These are phyloP conservation scores for Saprolegnia parasitica DNA, from an alignment of 352 stramenopile genomes.

Conservation along the genomic window DNA sequence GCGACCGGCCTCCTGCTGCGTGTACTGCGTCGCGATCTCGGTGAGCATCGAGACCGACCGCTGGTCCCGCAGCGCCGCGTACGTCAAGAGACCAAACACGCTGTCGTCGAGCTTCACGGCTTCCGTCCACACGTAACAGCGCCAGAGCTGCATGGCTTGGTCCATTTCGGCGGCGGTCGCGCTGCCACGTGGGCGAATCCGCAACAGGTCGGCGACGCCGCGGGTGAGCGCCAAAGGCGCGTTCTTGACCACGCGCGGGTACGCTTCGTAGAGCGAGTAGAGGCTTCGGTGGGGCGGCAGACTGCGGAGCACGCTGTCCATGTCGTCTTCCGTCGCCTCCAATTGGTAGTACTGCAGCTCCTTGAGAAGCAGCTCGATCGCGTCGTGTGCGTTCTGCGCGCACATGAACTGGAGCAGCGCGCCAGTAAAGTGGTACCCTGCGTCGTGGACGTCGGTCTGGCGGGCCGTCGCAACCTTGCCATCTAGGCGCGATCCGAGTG, in stretches of 20 bases:
- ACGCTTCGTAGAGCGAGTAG: conserved; percentile 17
- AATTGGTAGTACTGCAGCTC: conserved; percentile 29
- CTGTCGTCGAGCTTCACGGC: conserved; percentile 1
- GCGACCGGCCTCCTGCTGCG: background rate
- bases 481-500: background rate
- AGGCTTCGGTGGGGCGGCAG: background rate
- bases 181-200: background rate
- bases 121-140: conserved; percentile 27
- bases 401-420: conserved; percentile 20
- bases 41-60: background rate
- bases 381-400: background rate
- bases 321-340: conserved; percentile 18
- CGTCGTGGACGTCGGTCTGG: conserved; percentile 3
- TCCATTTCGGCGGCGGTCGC: background rate
- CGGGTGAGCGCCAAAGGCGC: conserved; percentile 1
- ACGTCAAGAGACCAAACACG: conserved; percentile 8
- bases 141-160: conserved; percentile 18
- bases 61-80: background rate
- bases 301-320: background rate
- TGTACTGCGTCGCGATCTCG: conserved; percentile 22
- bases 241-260: conserved; percentile 25
- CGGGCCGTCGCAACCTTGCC: conserved; percentile 1
- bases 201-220: background rate
- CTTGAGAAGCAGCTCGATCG: conserved; percentile 6
- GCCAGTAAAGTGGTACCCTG: conserved; percentile 22